Conservation (phyloP, 352 stramenopile genomes). For the Halophytophthora batemanensis region DNA sequence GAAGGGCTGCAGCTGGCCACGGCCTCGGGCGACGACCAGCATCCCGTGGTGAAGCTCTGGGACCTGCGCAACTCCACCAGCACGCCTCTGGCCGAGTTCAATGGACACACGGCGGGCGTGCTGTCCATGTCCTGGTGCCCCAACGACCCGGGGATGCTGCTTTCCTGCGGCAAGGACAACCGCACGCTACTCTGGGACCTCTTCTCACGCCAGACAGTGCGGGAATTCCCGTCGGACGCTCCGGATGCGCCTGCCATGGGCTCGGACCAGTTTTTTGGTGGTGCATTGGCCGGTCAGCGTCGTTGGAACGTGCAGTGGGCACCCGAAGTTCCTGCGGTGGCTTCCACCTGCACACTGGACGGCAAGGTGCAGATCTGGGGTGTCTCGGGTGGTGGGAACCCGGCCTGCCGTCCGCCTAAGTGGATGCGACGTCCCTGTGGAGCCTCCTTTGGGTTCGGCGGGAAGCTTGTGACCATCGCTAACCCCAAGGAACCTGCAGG, state of each 20-base stretch:
- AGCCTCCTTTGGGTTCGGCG: conserved; percentile 96
- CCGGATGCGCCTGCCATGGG: conserved; percentile 60
- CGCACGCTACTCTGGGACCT: conserved; percentile 98
- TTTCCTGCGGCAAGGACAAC: conserved; percentile 98
- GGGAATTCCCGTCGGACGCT: conserved; percentile 89
- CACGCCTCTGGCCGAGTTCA: conserved; percentile 94
- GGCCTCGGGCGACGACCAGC: conserved; percentile 93
- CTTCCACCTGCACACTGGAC: conserved; percentile 96
- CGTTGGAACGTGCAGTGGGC: conserved; percentile 97
- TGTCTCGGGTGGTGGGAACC: conserved; percentile 70
- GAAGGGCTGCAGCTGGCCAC: conserved; percentile 97
- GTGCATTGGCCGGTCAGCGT: conserved; percentile 65
- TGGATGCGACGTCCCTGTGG: conserved; percentile 91
- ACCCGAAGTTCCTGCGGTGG: conserved; percentile 91
- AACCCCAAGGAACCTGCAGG: conserved; percentile 54
- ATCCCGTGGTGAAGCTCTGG: conserved; percentile 97
- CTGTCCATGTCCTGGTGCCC: conserved; percentile 97
- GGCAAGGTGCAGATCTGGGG: conserved; percentile 95
- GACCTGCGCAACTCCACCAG: conserved; percentile 97
- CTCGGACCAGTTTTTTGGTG: conserved; percentile 78
- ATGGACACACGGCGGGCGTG: conserved; percentile 95
- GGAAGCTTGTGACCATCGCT: conserved; percentile 90
- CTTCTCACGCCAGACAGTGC: conserved; percentile 91
- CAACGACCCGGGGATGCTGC: conserved; percentile 91
- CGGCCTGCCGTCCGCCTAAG: conserved; percentile 89